Base-by-base conservation (phyloP, 1,284 basidiomycete species). In the Puccinia hordei region DNA sequence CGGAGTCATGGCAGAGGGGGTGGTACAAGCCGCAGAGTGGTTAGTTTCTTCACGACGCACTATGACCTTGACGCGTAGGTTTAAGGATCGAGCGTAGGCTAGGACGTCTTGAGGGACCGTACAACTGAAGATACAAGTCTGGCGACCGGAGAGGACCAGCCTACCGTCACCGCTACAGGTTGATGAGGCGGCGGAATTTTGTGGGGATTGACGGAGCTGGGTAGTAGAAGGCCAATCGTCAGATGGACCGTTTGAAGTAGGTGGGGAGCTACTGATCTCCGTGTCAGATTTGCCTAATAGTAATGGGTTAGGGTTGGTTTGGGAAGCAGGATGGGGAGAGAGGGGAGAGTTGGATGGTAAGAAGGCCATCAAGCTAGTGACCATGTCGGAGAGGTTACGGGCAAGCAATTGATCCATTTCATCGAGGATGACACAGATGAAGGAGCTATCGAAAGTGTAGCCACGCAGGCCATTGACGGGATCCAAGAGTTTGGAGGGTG, bases 351-450 rank as follows among this genome's bases (percentile, higher is more conserved):
- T 77, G 15, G 91, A 89, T 24, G 95, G 96, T 24, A 99, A 88
- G 57, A 95, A 87, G 82, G 94, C 93, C 83, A 95, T 92, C 83
- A 98, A 92, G 83, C 90, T 93, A 86, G 94, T 91, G 30, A 99
- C 95, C 85, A 92, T 93, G 81, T 99, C 96, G 83, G 97, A 94
- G 80, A 98, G 87, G 85, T 98, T 98, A 76, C 96, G 91, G 10
- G 96, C 95, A 85, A 99, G 97, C 82, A 99, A 87, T 85, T 98
- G 97, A 85, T 99, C 96, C 57, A 98, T 95, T 85, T 99, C 96
- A 84, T 99, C 96, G 24, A 99, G 89, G 38, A 79, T 66, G 44
- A 77, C 75, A 35, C 75, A 68, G 12, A 72, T 74, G 38, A 79
- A 65, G 10, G 53, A 63, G 24, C 27, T 49, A 49, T 72, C 44